Evolutionary conservation across 352 stramenopile species (phyloP).

Genomic region (Globisporangium parvum): DNA sequence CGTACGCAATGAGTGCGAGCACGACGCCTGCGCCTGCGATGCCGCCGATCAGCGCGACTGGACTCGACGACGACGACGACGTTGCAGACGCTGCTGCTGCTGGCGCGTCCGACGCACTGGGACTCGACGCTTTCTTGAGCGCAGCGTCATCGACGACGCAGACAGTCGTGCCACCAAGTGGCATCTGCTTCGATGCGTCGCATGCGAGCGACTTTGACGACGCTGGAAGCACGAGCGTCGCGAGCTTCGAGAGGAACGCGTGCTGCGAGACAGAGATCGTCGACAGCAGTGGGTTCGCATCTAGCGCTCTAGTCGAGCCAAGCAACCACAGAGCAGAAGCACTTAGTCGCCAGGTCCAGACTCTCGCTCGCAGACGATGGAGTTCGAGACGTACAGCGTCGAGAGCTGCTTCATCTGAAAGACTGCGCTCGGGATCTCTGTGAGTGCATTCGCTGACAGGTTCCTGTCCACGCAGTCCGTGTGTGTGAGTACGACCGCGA

Average conservation of each 20-base stretch:
- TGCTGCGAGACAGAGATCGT: slow-evolving; percentile 7
- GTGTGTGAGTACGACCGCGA: not conserved
- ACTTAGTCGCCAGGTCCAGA: too few relatives aligned
- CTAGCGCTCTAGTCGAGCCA: slow-evolving; percentile 5
- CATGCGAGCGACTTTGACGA: slow-evolving; percentile 20
- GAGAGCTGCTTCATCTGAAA: slow-evolving; percentile 38
- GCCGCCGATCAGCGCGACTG: slow-evolving; percentile 15
- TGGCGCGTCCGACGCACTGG: slow-evolving; percentile 7
- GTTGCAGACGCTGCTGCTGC: not conserved
- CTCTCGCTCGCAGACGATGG: too few relatives aligned
- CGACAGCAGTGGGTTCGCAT: slow-evolving; percentile 4
- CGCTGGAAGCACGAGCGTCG: slow-evolving; percentile 30
- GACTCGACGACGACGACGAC: slow-evolving; percentile 18
- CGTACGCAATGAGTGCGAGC: slow-evolving; percentile 2
- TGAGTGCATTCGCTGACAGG: slow-evolving; percentile 47
- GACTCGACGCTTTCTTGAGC: slow-evolving; percentile 14
- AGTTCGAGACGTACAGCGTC: slow-evolving; percentile 37
- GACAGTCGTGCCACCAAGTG: slow-evolving; percentile 22
- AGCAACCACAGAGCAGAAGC: too few relatives aligned
- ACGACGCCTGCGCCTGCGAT: slow-evolving; percentile 9
- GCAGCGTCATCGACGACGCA: slow-evolving; percentile 22
- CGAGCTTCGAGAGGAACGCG: slow-evolving; percentile 24
- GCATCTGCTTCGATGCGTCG: slow-evolving; percentile 17
- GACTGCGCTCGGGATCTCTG: slow-evolving; percentile 33
- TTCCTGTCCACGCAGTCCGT: slow-evolving; percentile 22